Evolutionary conservation across 495 filamentous ascomycete genomes (phyloP), one percentile per base, ranked within the genome.

Genomic region (Talaromyces trachyspermus): DNA sequence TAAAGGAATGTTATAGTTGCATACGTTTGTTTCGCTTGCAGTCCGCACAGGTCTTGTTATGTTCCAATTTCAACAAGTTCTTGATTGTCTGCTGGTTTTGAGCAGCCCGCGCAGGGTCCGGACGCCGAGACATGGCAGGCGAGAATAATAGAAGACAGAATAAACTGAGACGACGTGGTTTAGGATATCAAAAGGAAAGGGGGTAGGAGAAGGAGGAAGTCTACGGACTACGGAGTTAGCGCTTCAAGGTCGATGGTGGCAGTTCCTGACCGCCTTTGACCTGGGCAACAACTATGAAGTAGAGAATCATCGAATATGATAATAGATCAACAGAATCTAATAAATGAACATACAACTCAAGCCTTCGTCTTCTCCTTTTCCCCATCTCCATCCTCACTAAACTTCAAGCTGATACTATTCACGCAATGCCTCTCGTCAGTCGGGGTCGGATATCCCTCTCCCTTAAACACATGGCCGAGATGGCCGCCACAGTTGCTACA

Each of bases 341-440:
- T 43, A 12, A 12, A 20, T 46, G 10, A 10, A 15, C 10, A 10
- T 36, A 43, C 5, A 46, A 30, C 48, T 40, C 35, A 57, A 27
- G 46, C 56, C 54, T 59, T 59, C 2, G 56, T 53, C 49, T 71
- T 66, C 14, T 59, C 60, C 55, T 65, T 58, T 27, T 46, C 32
- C 36, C 52, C 50, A 11, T 15, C 20, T 48, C 72, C 71, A 53
- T 81, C 84, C 36, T 82, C 77, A 18, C 62, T 70, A 62, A 98
- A 98, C 46, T 77, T 90, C 69, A 98, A 71, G 63, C 87, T 94
- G 17, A 97, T 66, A 53, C 88, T 92, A 61, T 98, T 98, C 41
- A 98, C 92, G 63, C 92, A 98, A 69, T 98, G 92, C 43, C 92
- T 71, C 80, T 97, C 90, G 64, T 98, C 86, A 38, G 90, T 96